Conservation (phyloP, 352 stramenopile genomes). For the Pythium periplocum region DNA sequence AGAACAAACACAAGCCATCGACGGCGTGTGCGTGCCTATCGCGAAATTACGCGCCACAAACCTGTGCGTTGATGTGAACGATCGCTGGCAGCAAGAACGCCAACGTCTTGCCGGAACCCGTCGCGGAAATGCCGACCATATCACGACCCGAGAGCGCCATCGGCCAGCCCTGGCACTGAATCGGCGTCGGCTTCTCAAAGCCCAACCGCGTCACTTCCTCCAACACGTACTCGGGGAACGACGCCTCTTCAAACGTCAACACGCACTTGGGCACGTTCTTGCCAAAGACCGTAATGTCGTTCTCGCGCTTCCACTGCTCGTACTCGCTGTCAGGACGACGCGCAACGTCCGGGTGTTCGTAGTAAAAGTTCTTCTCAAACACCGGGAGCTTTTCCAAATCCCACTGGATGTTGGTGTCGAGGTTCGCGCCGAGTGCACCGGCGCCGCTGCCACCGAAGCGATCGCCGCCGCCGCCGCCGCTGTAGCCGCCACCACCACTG, state of each 20-base stretch:
- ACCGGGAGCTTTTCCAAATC: slow-evolving; percentile 90
- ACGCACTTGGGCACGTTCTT: slow-evolving; percentile 97
- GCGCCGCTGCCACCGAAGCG: slow-evolving; percentile 32
- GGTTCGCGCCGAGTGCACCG: slow-evolving; percentile 81
- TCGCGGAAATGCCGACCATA: slow-evolving; percentile 98
- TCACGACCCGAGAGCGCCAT: slow-evolving; percentile 98
- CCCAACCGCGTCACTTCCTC: slow-evolving; percentile 96
- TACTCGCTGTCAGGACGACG: slow-evolving; percentile 88
- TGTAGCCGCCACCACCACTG: slow-evolving; percentile 13
- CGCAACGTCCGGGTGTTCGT: slow-evolving; percentile 97
- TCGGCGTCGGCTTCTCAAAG: slow-evolving; percentile 93
- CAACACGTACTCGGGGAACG: slow-evolving; percentile 96
- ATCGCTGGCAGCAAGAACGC: slow-evolving; percentile 99
- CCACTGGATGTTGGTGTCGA: slow-evolving; percentile 95
- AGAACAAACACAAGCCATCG: slow-evolving; percentile 40
- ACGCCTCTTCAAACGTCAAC: slow-evolving; percentile 92
- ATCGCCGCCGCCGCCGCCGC: slow-evolving; percentile 29
- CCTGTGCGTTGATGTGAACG: slow-evolving; percentile 99
- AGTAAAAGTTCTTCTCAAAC: slow-evolving; percentile 99
- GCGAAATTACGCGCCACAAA: slow-evolving; percentile 43
- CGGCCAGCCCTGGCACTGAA: slow-evolving; percentile 95
- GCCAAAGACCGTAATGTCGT: slow-evolving; percentile 95
- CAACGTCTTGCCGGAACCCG: slow-evolving; percentile 96
- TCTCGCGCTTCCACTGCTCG: slow-evolving; percentile 87
- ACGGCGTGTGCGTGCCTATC: slow-evolving; percentile 8